Evolutionary conservation across 2,329 filamentous ascomycete species (phyloP).

Genomic region (Alternaria arborescens): DNA sequence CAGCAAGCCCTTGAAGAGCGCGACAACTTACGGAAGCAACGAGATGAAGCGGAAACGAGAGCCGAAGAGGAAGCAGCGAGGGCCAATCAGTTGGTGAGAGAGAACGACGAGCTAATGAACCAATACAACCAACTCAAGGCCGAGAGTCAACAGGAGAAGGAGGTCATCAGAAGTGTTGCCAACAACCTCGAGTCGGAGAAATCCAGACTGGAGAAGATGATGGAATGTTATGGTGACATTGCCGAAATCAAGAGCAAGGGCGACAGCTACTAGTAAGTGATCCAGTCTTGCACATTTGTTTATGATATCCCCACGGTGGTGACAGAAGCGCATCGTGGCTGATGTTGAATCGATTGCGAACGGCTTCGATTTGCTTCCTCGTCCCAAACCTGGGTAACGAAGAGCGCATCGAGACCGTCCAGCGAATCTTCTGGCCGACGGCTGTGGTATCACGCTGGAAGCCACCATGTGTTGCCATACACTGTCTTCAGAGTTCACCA

Average conservation of each 20-base stretch:
- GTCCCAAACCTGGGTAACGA: constrained; percentile 15
- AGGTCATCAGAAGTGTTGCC: constrained; percentile 50
- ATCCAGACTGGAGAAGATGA: constrained; percentile 53
- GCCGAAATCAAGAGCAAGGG: constrained; percentile 55
- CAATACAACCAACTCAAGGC: constrained; percentile 44
- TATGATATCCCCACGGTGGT: constrained; percentile 12
- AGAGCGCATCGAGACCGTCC: constrained; percentile 19
- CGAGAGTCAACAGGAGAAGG: constrained; percentile 49
- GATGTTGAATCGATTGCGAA: constrained; percentile 6
- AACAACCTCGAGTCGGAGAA: constrained; percentile 54
- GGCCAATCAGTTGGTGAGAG: constrained; percentile 41
- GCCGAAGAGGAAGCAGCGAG: constrained; percentile 44
- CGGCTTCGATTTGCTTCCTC: constrained; percentile 9
- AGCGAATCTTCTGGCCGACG: constrained; percentile 20
- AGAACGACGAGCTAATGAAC: constrained; percentile 48
- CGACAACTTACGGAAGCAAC: constrained; percentile 56
- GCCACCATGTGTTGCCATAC: constrained; percentile 19
- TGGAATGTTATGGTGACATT: constrained; percentile 54
- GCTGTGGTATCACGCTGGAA: constrained; percentile 12
- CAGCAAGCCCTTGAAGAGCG: constrained; percentile 60
- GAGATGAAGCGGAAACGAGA: constrained; percentile 40
- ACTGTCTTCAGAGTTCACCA: constrained; percentile 17
- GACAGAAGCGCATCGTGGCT: constrained; percentile 1
- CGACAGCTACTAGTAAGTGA: constrained; percentile 56
- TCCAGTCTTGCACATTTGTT: constrained; percentile 30